Evolutionary conservation across 805 yeast genomes (phyloP).

Genomic region (Saturnispora hagleri): DNA sequence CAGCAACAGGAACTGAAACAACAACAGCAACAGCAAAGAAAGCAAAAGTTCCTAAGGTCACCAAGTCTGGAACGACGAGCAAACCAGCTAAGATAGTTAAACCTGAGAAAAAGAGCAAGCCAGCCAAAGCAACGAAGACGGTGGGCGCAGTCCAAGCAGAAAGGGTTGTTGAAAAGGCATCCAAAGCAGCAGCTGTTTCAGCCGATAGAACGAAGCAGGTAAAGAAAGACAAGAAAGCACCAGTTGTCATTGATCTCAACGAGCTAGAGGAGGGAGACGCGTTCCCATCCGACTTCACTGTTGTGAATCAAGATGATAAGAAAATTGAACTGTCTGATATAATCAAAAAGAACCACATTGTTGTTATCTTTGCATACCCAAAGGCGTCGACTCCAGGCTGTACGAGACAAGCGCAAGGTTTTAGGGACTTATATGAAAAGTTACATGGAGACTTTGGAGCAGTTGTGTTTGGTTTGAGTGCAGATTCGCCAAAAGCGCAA

Average conservation of each 20-base stretch:
- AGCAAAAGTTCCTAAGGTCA: neutral
- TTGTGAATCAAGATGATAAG: slow-evolving; percentile 44
- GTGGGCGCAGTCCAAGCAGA: neutral
- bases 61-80: neutral
- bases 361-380: slow-evolving; percentile 72
- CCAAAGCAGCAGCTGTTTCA: neutral
- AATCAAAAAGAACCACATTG: slow-evolving; percentile 30
- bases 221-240: neutral
- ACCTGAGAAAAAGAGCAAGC: neutral
- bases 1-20: neutral
- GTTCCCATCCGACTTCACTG: slow-evolving; percentile 8
- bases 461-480: slow-evolving; percentile 69
- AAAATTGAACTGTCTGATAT: slow-evolving; percentile 19
- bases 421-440: slow-evolving; percentile 53
- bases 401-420: slow-evolving; percentile 89
- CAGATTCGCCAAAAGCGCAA: slow-evolving; percentile 76
- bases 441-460: slow-evolving; percentile 39
- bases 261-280: slow-evolving; percentile 13
- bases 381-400: slow-evolving; percentile 95
- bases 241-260: neutral
- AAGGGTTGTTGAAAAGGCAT: neutral
- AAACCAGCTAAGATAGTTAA: neutral
- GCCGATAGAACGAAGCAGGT: neutral
- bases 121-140: neutral
- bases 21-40: neutral